phyloP scores from a whole-genome alignment of 148 eudicot species.

The Fallopia convolvulus region DNA sequence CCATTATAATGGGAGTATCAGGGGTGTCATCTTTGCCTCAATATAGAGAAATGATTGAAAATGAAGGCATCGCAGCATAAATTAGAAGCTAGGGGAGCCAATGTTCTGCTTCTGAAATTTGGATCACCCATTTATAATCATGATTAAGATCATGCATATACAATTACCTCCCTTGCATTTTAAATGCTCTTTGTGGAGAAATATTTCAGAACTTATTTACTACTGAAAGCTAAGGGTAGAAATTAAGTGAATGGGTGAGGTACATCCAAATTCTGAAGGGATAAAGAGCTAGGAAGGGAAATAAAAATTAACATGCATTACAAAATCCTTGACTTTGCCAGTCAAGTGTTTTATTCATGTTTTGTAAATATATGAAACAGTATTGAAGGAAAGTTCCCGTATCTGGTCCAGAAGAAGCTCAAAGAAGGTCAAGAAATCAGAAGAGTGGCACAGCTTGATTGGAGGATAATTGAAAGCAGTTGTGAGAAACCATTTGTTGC shows the following conservation, averaged over 20 bases:
- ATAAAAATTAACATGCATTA: neutral
- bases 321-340: neutral
- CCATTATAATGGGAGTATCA: neutral
- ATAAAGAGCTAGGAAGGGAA: neutral
- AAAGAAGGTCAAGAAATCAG: conserved; percentile 89
- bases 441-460: conserved; percentile 75
- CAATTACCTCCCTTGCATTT: neutral
- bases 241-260: neutral
- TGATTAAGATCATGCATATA: neutral
- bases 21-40: neutral
- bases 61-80: neutral
- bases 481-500: conserved; percentile 52
- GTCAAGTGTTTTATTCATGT: neutral
- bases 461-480: conserved; percentile 55
- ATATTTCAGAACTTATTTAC: neutral
- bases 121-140: neutral
- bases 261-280: neutral
- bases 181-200: neutral
- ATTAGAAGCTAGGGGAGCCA: neutral
- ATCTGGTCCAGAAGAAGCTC: conserved; percentile 61
- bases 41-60: neutral
- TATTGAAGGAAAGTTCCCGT: conserved; percentile 72
- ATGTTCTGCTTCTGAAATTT: neutral
- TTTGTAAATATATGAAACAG: conserved; percentile 31
- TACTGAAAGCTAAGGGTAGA: neutral